phyloP scores from a whole-genome alignment of 352 stramenopile genomes.

The Phytophthora uliginosa region DNA sequence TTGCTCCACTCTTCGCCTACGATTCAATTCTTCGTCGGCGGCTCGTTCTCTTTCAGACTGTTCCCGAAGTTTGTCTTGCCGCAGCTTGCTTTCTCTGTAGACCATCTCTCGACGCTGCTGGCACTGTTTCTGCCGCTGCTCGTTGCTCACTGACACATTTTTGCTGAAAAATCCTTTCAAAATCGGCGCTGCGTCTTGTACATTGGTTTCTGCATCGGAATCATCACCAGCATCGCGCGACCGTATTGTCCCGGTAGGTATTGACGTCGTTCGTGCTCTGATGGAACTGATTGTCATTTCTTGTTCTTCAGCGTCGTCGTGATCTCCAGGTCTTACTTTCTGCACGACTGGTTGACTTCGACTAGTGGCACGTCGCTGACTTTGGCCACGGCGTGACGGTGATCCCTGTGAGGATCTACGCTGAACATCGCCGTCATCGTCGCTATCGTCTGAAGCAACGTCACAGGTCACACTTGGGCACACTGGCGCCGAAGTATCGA shows the following conservation, averaged over 20 bases:
- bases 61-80: constrained; percentile 57
- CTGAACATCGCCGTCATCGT: constrained; percentile 7
- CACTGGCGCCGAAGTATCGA: constrained; percentile 10
- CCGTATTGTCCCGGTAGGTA: neutral
- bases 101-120: constrained; percentile 49
- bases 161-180: constrained; percentile 76
- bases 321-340: constrained; percentile 41
- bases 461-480: constrained; percentile 52
- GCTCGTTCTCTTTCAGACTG: constrained; percentile 36
- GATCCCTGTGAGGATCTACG: constrained; percentile 13
- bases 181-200: constrained; percentile 48
- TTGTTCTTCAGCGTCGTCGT: constrained; percentile 13
- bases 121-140: constrained; percentile 51
- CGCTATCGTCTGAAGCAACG: constrained; percentile 34
- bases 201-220: constrained; percentile 9
- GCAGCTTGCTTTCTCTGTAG: constrained; percentile 54
- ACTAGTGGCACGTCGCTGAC: constrained; percentile 2
- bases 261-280: constrained; percentile 10
- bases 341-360: constrained; percentile 12
- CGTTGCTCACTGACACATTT: constrained; percentile 42
- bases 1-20: constrained; percentile 43
- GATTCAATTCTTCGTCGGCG: constrained; percentile 26
- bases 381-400: constrained; percentile 1
- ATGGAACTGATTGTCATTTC: neutral
- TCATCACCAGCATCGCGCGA: constrained; percentile 1